phyloP scores from a whole-genome alignment of 345 rosid species.

The Camelina laxa region DNA sequence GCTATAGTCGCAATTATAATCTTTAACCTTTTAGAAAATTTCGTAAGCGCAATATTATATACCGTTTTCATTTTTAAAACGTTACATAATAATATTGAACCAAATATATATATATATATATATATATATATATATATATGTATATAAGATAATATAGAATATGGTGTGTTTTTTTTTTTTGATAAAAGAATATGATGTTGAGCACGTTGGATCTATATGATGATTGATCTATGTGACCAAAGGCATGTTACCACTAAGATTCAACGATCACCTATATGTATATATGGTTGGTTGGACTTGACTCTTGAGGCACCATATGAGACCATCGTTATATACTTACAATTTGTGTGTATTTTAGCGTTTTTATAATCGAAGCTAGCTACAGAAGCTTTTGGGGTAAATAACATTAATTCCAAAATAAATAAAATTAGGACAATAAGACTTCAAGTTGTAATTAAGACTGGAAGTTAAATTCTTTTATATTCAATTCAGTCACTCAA shows the following conservation, averaged over 20 bases:
- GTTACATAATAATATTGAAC: too few species aligned
- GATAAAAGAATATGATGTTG: background rate
- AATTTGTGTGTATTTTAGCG: background rate
- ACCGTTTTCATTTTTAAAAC: too few species aligned
- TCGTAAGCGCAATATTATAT: too few species aligned
- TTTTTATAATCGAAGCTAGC: background rate
- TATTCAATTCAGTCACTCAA: too few species aligned
- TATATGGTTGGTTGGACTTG: slow-evolving; percentile 29
- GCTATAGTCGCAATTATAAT: too few species aligned
- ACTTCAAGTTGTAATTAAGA: background rate
- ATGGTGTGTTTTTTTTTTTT: too few species aligned
- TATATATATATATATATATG: too few species aligned
- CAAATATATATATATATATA: too few species aligned
- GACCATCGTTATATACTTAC: background rate
- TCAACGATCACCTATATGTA: slow-evolving; percentile 22
- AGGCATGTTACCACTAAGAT: slow-evolving; percentile 38
- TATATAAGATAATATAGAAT: too few species aligned
- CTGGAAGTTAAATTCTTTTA: background rate
- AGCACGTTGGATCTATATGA: slow-evolving; percentile 23
- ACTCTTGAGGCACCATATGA: slow-evolving; percentile 33
- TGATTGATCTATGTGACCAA: slow-evolving; percentile 38
- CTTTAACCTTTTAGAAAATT: too few species aligned
- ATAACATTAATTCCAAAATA: background rate
- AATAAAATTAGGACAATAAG: background rate
- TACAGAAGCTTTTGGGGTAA: background rate